Evolutionary conservation across 345 rosid genomes (phyloP).

Genomic region (Syzygium aromaticum): DNA sequence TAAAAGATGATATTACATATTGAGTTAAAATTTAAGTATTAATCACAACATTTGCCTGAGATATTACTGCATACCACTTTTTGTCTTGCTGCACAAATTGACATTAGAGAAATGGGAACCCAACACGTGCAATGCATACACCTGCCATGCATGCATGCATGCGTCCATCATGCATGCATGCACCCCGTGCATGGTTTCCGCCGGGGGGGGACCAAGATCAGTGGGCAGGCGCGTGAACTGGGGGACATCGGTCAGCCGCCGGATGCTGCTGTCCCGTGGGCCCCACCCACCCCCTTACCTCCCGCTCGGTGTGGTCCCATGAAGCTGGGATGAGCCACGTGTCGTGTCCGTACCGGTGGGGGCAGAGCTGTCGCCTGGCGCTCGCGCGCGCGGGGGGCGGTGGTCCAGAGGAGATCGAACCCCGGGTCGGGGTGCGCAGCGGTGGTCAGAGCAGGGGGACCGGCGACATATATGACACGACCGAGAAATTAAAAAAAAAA

Average conservation of each 20-base stretch:
- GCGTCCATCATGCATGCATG: not conserved
- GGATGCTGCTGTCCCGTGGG: not conserved
- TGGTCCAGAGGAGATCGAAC: not conserved
- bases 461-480: not conserved
- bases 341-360: not conserved
- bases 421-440: not conserved
- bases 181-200: not conserved
- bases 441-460: not conserved
- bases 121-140: not conserved
- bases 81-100: not conserved
- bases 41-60: not conserved
- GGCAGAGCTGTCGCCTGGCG: not conserved
- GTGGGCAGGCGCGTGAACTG: not conserved
- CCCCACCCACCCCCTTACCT: not conserved
- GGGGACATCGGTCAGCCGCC: not conserved
- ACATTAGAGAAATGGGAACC: not conserved
- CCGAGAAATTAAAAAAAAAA: not conserved
- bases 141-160: not conserved
- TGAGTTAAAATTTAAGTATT: not conserved
- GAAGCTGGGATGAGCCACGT: not conserved
- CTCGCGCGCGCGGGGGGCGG: not conserved
- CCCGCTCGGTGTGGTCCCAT: not conserved
- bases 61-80: not conserved
- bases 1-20: fast-evolving
- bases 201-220: not conserved